Percentiles rank a stretch among this genome's conserved stretches.
Evolutionary conservation across 352 stramenopile genomes (phyloP).

Genomic region (Phytophthora vignae): DNA sequence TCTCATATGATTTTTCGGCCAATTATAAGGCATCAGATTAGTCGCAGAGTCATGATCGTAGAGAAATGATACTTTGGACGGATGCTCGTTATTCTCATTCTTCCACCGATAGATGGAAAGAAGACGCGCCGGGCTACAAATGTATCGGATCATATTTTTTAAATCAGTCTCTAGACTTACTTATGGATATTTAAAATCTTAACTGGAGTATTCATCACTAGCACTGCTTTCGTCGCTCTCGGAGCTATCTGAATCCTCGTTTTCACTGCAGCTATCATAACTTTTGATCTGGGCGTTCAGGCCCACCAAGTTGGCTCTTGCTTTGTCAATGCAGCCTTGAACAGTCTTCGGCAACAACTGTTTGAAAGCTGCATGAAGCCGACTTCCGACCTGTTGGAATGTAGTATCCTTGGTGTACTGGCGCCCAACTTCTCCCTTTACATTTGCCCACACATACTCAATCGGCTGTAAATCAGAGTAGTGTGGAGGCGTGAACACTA

Average conservation of each 20-base stretch:
- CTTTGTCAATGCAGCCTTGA: neutral
- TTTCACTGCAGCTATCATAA: neutral
- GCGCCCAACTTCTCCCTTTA: neutral
- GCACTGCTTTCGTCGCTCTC: neutral
- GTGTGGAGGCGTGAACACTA: neutral
- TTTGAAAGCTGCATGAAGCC: neutral
- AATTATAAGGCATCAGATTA: neutral
- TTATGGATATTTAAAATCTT: neutral
- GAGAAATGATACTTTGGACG: neutral
- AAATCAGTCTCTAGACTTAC: neutral
- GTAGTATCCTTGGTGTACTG: neutral
- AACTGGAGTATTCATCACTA: neutral
- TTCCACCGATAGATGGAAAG: neutral
- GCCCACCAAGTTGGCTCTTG: no score
- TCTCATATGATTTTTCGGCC: neutral
- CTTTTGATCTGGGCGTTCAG: neutral
- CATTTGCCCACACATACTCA: neutral
- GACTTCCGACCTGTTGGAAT: neutral
- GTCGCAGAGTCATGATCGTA: neutral
- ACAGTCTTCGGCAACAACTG: neutral
- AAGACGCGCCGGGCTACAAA: neutral
- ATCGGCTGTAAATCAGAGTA: neutral
- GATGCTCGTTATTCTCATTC: neutral
- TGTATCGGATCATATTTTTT: neutral
- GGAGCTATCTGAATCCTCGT: neutral